A percentile compares a stretch with the other conserved stretches of the same genome.
Evolutionary conservation across 2,329 filamentous ascomycete genomes (phyloP).

Genomic region (Annulohypoxylon truncatum): DNA sequence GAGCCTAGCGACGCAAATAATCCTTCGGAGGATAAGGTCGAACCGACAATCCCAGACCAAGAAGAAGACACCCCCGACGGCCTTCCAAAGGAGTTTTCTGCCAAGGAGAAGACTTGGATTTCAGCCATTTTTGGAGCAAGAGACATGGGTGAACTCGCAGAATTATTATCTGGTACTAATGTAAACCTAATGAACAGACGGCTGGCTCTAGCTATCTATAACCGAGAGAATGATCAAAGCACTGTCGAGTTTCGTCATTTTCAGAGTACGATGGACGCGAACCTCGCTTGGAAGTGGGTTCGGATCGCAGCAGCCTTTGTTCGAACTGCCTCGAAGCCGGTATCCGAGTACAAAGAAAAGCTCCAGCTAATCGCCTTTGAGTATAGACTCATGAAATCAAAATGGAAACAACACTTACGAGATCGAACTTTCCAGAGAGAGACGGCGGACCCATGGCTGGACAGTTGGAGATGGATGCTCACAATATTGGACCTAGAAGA

Average conservation of each 20-base stretch:
- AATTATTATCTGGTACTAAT: neutral
- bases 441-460: constrained; percentile 9
- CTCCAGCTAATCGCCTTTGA: constrained; percentile 2
- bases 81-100: neutral
- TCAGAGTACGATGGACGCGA: constrained; percentile 19
- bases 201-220: constrained; percentile 5
- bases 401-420: constrained; percentile 4
- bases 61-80: too few species aligned
- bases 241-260: constrained; percentile 29
- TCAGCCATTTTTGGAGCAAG: neutral
- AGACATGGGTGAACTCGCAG: constrained; percentile 5
- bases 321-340: constrained; percentile 6
- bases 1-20: neutral
- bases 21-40: neutral
- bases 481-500: constrained; percentile 6
- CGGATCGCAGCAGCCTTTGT: constrained; percentile 11
- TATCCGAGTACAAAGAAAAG: constrained; percentile 10
- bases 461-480: constrained; percentile 11
- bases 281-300: constrained; percentile 18
- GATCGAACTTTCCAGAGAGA: constrained; percentile 5
- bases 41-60: neutral
- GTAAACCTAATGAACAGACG: neutral
- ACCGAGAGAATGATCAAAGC: constrained; percentile 13
- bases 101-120: neutral
- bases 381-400: neutral